phyloP scores from a whole-genome alignment of 106 monocot species.

The Posidonia australis region DNA sequence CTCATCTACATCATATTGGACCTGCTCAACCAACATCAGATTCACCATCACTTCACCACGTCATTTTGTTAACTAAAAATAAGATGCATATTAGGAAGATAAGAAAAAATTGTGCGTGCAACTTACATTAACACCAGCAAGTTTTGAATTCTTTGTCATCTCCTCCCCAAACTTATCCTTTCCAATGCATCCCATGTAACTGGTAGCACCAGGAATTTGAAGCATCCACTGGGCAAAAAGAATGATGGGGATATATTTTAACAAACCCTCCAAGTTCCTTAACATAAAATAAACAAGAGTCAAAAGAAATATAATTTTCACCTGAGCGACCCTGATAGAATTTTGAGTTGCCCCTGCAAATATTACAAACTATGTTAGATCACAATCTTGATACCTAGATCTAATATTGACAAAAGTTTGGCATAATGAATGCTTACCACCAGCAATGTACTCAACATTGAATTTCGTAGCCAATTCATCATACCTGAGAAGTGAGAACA shows the following conservation, averaged over 20 bases:
- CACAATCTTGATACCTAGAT: neutral
- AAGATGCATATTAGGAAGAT: too few relatives aligned
- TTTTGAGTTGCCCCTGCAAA: constrained; percentile 88
- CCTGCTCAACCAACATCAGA: constrained; percentile 28
- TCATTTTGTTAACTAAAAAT: neutral
- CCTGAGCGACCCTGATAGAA: constrained; percentile 95
- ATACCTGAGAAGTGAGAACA: constrained; percentile 51
- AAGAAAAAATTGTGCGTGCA: neutral
- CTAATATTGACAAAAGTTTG: too few relatives aligned
- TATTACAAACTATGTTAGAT: neutral
- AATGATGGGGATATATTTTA: neutral
- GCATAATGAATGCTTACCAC: constrained; percentile 37
- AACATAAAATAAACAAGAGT: neutral
- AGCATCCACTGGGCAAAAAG: constrained; percentile 80
- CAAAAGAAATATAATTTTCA: constrained; percentile 6
- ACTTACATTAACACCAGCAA: constrained; percentile 78
- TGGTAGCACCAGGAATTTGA: constrained; percentile 90
- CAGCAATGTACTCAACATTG: constrained; percentile 89
- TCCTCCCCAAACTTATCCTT: constrained; percentile 95
- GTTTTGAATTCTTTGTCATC: constrained; percentile 74
- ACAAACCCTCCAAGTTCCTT: neutral
- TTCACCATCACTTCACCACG: neutral
- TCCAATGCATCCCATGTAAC: constrained; percentile 94
- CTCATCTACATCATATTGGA: constrained; percentile 73
- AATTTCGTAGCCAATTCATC: constrained; percentile 63